Evolutionary conservation across 2,329 filamentous ascomycete genomes (phyloP).

Genomic region (Aspergillus fructus): DNA sequence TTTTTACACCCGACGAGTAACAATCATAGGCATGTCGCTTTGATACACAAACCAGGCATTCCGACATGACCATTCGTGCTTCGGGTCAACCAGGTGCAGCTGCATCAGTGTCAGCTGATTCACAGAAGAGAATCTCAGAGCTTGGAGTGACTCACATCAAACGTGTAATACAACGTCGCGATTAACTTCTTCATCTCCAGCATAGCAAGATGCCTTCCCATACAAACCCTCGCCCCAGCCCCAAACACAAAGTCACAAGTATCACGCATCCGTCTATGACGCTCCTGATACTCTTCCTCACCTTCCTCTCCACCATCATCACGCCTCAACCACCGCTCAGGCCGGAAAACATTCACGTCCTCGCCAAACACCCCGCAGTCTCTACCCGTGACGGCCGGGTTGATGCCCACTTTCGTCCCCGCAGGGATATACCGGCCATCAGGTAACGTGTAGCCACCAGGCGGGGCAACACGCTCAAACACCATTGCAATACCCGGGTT

Average conservation of each 20-base stretch:
- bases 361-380: constrained; percentile 47
- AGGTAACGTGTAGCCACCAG: constrained; percentile 27
- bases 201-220: constrained; percentile 55
- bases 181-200: constrained; percentile 62
- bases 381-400: constrained; percentile 35
- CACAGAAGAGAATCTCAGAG: no score
- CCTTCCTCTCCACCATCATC: constrained; percentile 27
- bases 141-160: neutral
- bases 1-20: neutral
- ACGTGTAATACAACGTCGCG: constrained; percentile 43
- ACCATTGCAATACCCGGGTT: constrained; percentile 51
- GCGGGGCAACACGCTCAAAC: constrained; percentile 53
- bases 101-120: neutral
- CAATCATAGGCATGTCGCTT: constrained; percentile 9
- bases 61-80: constrained; percentile 9
- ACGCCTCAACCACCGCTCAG: constrained; percentile 50
- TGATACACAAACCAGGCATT: constrained; percentile 14
- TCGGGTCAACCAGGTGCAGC: constrained; percentile 8
- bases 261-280: constrained; percentile 40
- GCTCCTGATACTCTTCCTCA: constrained; percentile 31
- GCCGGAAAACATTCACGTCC: constrained; percentile 47
- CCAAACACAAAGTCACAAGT: constrained; percentile 48
- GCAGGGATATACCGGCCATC: constrained; percentile 35
- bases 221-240: constrained; percentile 55
- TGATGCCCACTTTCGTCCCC: constrained; percentile 37